A percentile compares a stretch with the other conserved stretches of the same genome.
phyloP scores from a whole-genome alignment of 805 yeast species.

The Wickerhamomyces chambardii region DNA sequence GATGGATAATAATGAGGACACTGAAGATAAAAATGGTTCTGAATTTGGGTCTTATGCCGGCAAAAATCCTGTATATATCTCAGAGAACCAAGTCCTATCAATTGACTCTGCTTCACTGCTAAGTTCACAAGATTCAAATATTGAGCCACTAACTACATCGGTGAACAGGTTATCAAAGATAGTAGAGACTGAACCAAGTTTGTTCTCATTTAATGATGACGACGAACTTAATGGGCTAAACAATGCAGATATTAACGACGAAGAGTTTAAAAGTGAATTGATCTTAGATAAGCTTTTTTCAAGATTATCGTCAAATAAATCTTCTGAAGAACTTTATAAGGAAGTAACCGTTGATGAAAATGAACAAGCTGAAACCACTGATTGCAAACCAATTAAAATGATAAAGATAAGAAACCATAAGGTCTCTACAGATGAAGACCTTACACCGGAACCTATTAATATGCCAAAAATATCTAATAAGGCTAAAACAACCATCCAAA shows the following conservation, averaged over 20 bases:
- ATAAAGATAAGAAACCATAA: background rate
- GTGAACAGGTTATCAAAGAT: background rate
- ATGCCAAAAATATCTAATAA: background rate
- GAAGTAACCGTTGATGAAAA: background rate
- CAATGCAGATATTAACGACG: slow-evolving; percentile 1
- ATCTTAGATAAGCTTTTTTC: slow-evolving; percentile 8
- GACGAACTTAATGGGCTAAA: slow-evolving; percentile 10
- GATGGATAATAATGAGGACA: no score
- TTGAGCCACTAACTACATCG: background rate
- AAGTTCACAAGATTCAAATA: no score
- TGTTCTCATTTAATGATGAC: slow-evolving; percentile 9
- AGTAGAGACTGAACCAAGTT: background rate
- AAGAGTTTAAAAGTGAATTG: slow-evolving; percentile 6
- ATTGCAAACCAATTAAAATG: background rate
- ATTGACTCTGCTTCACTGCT: no score
- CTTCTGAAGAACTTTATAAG: slow-evolving; percentile 1
- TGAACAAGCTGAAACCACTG: background rate
- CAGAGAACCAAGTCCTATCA: no score
- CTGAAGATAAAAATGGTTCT: no score
- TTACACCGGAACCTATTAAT: background rate
- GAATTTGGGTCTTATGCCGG: no score
- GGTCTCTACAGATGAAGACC: background rate
- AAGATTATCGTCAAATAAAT: slow-evolving; percentile 1
- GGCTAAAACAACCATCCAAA: no score
- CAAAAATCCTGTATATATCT: no score